Conservation (phyloP, 2,329 filamentous ascomycete species). For the Grosmannia serpens region DNA sequence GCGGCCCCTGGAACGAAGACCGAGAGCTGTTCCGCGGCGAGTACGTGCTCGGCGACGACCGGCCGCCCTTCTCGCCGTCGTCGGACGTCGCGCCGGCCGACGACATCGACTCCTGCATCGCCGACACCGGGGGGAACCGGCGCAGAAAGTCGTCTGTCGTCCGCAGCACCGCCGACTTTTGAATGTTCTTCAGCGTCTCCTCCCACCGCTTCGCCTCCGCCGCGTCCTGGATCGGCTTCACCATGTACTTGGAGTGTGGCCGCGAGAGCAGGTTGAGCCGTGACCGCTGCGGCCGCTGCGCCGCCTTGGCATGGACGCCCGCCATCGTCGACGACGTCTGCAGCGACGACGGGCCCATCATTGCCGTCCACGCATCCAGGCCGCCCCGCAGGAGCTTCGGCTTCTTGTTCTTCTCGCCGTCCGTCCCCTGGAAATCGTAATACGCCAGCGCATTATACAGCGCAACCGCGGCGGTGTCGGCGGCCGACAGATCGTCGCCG, state of each 20-base stretch:
- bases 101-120: constrained; percentile 49
- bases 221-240: constrained; percentile 56
- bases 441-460: constrained; percentile 71
- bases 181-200: constrained; percentile 52
- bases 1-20: constrained; percentile 11
- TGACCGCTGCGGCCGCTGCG: constrained; percentile 5
- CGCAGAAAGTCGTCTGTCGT: constrained; percentile 76
- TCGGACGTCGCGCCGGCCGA: constrained; percentile 15
- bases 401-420: constrained; percentile 26
- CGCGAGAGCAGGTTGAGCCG: constrained; percentile 17
- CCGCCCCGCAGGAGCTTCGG: constrained; percentile 76
- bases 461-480: constrained; percentile 49
- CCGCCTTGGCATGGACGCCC: constrained; percentile 8
- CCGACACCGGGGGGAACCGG: constrained; percentile 61
- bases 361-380: constrained; percentile 72
- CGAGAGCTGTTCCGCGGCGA: constrained; percentile 4
- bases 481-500: constrained; percentile 5
- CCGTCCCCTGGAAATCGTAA: constrained; percentile 50
- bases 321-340: constrained; percentile 25
- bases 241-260: constrained; percentile 33
- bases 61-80: not conserved
- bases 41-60: too few species aligned
- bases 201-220: constrained; percentile 78
- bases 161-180: constrained; percentile 46
- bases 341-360: constrained; percentile 61